phyloP scores from a whole-genome alignment of 768 basidiomycete species.

The Suillus spraguei region DNA sequence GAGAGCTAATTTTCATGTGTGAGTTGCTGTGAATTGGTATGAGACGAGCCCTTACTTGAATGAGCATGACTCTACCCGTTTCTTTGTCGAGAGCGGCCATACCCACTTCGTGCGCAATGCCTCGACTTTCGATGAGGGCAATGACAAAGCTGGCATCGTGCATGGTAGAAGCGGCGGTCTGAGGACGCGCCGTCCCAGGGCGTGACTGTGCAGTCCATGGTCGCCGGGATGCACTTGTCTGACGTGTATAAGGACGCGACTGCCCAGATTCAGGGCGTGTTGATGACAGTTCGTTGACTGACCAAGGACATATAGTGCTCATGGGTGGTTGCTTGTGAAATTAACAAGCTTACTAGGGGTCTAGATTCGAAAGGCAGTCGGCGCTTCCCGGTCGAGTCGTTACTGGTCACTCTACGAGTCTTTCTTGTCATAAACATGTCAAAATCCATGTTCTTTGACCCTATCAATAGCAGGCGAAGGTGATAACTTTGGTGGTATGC shows the following conservation, averaged over 20 bases:
- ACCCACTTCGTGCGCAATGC: slow-evolving; percentile 82
- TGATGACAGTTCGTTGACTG: slow-evolving; percentile 13
- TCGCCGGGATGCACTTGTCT: slow-evolving; percentile 31
- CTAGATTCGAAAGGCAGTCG: too few relatives aligned
- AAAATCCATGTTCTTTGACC: not conserved
- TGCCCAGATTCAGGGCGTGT: slow-evolving; percentile 19
- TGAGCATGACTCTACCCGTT: slow-evolving; percentile 72
- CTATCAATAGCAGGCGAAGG: not conserved
- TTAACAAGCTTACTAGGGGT: not conserved
- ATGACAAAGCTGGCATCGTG: slow-evolving; percentile 66
- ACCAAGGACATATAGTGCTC: not conserved
- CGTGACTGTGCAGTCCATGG: slow-evolving; percentile 62
- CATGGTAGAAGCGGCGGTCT: slow-evolving; percentile 60
- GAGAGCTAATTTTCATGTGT: too few relatives aligned
- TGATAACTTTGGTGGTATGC: not conserved
- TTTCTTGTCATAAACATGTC: not conserved
- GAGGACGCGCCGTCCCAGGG: slow-evolving; percentile 52
- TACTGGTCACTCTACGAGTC: too few relatives aligned
- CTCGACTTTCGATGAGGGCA: slow-evolving; percentile 76
- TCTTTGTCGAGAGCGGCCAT: slow-evolving; percentile 85
- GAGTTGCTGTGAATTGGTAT: too few relatives aligned
- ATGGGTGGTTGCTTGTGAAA: not conserved
- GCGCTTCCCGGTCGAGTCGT: too few relatives aligned
- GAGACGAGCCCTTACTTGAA: slow-evolving; percentile 55
- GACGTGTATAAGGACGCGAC: slow-evolving; percentile 14